phyloP scores from a whole-genome alignment of 768 basidiomycete genomes.

The Crepidotus variabilis region DNA sequence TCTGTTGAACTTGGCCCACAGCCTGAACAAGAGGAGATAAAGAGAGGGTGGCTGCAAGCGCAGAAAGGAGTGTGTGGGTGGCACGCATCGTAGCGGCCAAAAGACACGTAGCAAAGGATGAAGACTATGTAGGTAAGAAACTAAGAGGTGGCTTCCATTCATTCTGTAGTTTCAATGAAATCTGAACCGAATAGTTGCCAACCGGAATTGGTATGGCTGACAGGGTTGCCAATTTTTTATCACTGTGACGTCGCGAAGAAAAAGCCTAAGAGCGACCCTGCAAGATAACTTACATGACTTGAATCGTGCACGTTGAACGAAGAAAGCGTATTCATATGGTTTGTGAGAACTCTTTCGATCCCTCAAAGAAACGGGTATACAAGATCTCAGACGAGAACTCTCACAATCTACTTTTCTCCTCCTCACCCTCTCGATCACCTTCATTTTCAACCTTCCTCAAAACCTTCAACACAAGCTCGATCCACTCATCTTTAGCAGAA shows the following conservation, averaged over 20 bases:
- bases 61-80: constrained; percentile 19
- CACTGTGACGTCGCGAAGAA: too few species aligned
- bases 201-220: neutral
- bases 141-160: neutral
- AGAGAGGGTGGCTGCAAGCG: constrained; percentile 21
- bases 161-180: neutral
- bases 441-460: constrained; percentile 25
- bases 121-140: neutral
- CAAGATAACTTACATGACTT: too few species aligned
- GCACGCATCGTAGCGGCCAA: constrained; percentile 11
- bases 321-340: too few species aligned
- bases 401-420: neutral
- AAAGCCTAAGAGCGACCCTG: too few species aligned
- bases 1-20: constrained; percentile 39
- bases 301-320: too few species aligned
- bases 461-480: constrained; percentile 36
- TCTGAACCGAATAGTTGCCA: neutral
- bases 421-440: constrained; percentile 5
- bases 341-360: too few species aligned
- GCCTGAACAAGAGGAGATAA: constrained; percentile 22
- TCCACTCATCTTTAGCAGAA: constrained; percentile 52
- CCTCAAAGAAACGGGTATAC: too few species aligned
- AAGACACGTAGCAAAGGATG: neutral
- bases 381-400: neutral
- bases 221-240: neutral